Evolutionary conservation across 2,329 filamentous ascomycete genomes (phyloP).

Genomic region (Colletotrichum euphorbiae): DNA sequence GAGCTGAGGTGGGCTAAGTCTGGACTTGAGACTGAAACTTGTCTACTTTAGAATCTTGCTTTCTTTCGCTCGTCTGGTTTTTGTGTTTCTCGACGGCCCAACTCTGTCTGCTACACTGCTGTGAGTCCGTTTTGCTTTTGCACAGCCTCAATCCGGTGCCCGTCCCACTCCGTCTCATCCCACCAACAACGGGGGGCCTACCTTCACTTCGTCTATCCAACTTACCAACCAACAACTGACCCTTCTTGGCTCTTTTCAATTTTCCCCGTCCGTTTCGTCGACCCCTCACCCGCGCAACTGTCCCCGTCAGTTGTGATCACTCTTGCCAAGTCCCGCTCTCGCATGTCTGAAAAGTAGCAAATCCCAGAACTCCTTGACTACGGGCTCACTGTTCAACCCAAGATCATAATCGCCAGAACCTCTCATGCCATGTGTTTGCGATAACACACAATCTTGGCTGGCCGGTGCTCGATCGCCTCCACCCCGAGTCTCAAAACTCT

Average conservation of each 20-base stretch:
- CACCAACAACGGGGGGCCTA: conserved; percentile 16
- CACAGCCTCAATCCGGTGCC: conserved; percentile 34
- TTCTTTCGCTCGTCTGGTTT: neutral
- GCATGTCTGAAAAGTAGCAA: neutral
- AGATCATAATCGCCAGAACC: neutral
- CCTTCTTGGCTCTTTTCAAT: neutral
- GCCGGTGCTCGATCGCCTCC: conserved; percentile 1
- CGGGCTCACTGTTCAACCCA: neutral
- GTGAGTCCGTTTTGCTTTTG: conserved; percentile 22
- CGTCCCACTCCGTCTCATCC: conserved; percentile 28
- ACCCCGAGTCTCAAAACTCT: neutral
- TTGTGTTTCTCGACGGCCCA: too few relatives aligned
- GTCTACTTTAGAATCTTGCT: too few relatives aligned
- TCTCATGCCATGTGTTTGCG: conserved; percentile 14
- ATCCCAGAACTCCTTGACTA: neutral
- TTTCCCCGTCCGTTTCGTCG: neutral
- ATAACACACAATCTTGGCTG: conserved; percentile 4
- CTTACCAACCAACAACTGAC: neutral
- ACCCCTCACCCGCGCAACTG: neutral
- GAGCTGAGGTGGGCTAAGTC: neutral
- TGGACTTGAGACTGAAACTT: neutral
- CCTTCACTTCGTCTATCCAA: neutral
- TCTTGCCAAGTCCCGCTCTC: neutral
- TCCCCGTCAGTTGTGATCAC: neutral
- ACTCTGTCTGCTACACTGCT: too few relatives aligned